phyloP scores from a whole-genome alignment of 331 rosid genomes.

The Malus hybrid region DNA sequence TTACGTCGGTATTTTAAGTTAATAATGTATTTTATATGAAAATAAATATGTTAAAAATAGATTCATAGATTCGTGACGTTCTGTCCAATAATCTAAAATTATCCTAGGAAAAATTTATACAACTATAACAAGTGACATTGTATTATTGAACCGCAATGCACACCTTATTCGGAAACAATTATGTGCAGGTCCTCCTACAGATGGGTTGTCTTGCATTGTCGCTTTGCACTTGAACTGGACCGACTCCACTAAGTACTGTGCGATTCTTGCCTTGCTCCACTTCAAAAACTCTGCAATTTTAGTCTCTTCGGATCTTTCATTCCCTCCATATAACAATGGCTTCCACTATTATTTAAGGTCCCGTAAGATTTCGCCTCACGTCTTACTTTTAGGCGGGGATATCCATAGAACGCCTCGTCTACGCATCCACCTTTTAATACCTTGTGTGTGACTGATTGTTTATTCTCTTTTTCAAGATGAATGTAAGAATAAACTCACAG shows the following conservation, averaged over 20 bases:
- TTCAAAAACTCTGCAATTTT: background rate
- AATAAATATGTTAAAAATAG: fast-evolving
- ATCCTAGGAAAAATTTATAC: too few species aligned
- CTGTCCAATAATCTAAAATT: fast-evolving
- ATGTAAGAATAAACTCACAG: too few species aligned
- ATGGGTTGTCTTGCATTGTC: constrained; percentile 7
- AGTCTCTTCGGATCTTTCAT: constrained; percentile 9
- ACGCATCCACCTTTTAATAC: too few species aligned
- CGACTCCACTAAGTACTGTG: background rate
- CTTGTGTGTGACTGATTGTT: too few species aligned
- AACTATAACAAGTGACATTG: background rate
- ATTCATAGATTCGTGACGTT: fast-evolving
- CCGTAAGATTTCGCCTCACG: too few species aligned
- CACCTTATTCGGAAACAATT: background rate
- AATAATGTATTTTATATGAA: background rate
- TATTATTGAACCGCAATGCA: too few species aligned
- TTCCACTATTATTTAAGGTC: background rate
- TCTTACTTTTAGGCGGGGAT: too few species aligned
- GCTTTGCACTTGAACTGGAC: background rate
- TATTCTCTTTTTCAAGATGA: too few species aligned
- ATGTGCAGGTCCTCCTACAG: background rate
- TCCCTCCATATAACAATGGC: constrained; percentile 3
- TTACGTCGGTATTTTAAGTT: fast-evolving
- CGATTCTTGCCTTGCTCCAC: background rate
- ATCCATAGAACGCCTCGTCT: too few species aligned